Base-by-base conservation (phyloP, 257 asterid species). In the Lavandula angustifolia region DNA sequence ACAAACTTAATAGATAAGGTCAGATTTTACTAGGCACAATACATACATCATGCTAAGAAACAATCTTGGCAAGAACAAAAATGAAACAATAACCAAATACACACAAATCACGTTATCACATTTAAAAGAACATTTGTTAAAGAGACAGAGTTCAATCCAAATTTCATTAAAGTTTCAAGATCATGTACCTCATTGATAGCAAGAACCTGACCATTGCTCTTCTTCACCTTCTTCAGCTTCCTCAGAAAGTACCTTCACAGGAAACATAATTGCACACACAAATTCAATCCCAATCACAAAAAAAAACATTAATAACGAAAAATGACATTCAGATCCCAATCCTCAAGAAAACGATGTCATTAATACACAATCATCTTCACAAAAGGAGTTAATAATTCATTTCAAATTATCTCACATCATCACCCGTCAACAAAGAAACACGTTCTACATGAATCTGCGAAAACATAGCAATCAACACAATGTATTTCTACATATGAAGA, bases 171-270 rank as follows among this genome's bases (percentile, higher is more conserved):
- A 12, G 1, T 7, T 11, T 42, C 1, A 31, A 58, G 27, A 52
- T 17, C 0, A 27, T 14, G 12, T 64, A 80, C 85, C 85, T 80
- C 85, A n/a, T 80, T 80, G 74, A 80, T 80, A 18, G 85, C 85
- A 61, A 80, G 85, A 72, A 80, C 73, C 73, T 80, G 85, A 60
- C 85, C 85, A 38, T 58, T 68, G 61, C 85, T 80, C 75, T 80
- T 80, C 78, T 80, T 80, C 56, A 80, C 85, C 73, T 80, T 80
- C 72, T 80, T 80, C 35, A 80, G 78, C 73, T 80, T 80, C 80
- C 85, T 80, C 75, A 80, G 14, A 66, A 77, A 80, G 65, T 80
- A 80, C 85, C 85, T 80, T 49, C 42, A 64, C 7, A 56, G 5
- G n/a, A 13, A 17, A 47, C 46, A 52, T 17, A 9, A 46, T 34